Percentiles rank a stretch among this genome's conserved stretches.
These are phyloP conservation scores for Fraxinus pennsylvanica DNA, from an alignment of 257 asterid species.

Conservation along the genomic window DNA sequence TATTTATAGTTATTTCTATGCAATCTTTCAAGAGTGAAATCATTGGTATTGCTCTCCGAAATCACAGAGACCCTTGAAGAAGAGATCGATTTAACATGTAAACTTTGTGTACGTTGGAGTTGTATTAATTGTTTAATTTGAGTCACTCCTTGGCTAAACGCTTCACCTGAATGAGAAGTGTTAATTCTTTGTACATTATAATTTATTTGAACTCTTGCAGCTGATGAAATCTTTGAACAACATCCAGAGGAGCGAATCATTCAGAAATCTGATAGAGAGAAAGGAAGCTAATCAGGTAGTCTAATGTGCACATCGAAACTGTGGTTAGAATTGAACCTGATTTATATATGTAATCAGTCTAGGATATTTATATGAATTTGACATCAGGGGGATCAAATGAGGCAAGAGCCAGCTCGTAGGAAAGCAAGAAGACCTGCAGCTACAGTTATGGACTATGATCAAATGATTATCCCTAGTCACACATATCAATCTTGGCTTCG, in stretches of 20 bases:
- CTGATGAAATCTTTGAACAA: slow-evolving; percentile 53
- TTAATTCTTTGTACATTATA: slow-evolving; percentile 6
- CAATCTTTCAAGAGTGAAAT: slow-evolving; percentile 10
- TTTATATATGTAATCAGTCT: slow-evolving; percentile 10
- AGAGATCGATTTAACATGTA: neutral
- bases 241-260: slow-evolving; percentile 50
- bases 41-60: neutral
- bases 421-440: slow-evolving; percentile 47
- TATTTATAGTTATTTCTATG: slow-evolving; percentile 3
- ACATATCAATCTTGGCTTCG: slow-evolving; percentile 84
- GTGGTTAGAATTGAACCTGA: neutral
- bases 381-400: slow-evolving; percentile 40
- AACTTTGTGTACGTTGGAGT: neutral
- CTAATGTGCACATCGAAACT: slow-evolving; percentile 14
- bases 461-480: slow-evolving; percentile 71
- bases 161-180: slow-evolving; percentile 17
- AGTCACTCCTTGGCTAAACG: slow-evolving; percentile 5
- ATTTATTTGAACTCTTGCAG: slow-evolving; percentile 42
- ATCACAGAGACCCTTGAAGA: slow-evolving; percentile 10
- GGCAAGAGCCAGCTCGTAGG: slow-evolving; percentile 44
- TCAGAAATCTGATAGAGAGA: slow-evolving; percentile 45
- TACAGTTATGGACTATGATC: slow-evolving; percentile 58
- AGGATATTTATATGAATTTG: slow-evolving; percentile 20
- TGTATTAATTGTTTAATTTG: slow-evolving; percentile 10
- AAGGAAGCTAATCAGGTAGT: slow-evolving; percentile 56